Base-by-base conservation (phyloP, 2,329 filamentous ascomycete species). In the Fusarium domesticum region DNA sequence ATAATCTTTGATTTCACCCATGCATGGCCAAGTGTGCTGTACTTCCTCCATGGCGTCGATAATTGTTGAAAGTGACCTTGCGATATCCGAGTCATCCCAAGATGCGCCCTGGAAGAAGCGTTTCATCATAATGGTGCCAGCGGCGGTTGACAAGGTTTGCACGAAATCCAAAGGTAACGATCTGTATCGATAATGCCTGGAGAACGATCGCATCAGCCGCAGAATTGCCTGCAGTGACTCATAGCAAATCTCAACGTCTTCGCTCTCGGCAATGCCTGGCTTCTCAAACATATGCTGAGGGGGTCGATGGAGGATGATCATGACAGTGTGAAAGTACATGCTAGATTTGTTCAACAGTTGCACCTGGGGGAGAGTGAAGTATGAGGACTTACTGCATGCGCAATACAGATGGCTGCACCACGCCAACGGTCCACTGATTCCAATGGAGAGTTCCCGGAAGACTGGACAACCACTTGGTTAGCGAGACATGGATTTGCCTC, bases 231-330 rank as follows among this genome's bases (percentile, higher is more conserved):
- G 65, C 1, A 76, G 58, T 1, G 73, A 76, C 43, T 73, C 68
- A 50, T 75, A 75, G 58, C 74, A 77, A 10, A 74, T 73, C 42
- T 75, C 67, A 6, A 77, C 67, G 30, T 74, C 72, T 45, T 75
- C 70, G 20, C 67, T 69, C 5, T 64, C 63, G 3, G 64, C 59
- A 11, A 71, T 64, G 2, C 61, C 66, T 2, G 64, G 62, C 28
- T 69, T 68, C 44, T 65, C 62, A 32, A 74, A 67, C 30, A 70
- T 61, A 37, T 73, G 68, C 3, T 64, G 68, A 2, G 73, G 72
- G 2, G 74, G 74, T 1, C 74, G 68, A 47, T 76, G 73, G 3
- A 77, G 66, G 37, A 77, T 74, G 16, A 75, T 75, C 71, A 76
- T 74, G 37, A 69, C 67, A 1, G 73, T 75, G 44, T 76, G 73